Conservation (phyloP, 805 yeast species). For the Jamesozyma hellenica region DNA sequence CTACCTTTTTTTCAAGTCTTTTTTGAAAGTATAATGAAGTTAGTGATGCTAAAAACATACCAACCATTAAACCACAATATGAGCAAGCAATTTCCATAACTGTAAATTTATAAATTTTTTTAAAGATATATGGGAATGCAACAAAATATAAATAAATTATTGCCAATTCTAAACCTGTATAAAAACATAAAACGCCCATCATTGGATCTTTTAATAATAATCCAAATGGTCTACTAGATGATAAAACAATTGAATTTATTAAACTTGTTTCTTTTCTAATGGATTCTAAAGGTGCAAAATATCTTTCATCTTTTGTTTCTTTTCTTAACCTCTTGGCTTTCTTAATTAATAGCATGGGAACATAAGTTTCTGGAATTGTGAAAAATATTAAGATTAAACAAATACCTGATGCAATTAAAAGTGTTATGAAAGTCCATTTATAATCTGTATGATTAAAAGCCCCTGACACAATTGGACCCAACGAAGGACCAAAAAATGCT, state of each 20-base stretch:
- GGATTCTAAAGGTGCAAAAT: slow-evolving; percentile 32
- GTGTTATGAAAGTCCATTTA: slow-evolving; percentile 63
- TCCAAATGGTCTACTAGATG: slow-evolving; percentile 44
- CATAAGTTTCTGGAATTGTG: slow-evolving; percentile 58
- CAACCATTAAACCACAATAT: slow-evolving; percentile 49
- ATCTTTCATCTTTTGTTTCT: slow-evolving; percentile 44
- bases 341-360: slow-evolving; percentile 39
- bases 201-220: slow-evolving; percentile 44
- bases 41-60: slow-evolving; percentile 39
- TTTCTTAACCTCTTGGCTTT: slow-evolving; percentile 44
- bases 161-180: slow-evolving; percentile 49
- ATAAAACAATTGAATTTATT: slow-evolving; percentile 32
- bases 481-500: slow-evolving; percentile 60
- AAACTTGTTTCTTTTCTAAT: slow-evolving; percentile 36
- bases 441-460: slow-evolving; percentile 41
- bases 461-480: slow-evolving; percentile 58
- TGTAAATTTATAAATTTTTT: slow-evolving; percentile 40
- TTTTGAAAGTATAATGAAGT: slow-evolving; percentile 37
- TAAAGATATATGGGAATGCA: slow-evolving; percentile 53
- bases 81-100: slow-evolving; percentile 53
- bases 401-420: slow-evolving; percentile 54
- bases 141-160: slow-evolving; percentile 56
- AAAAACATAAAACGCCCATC: slow-evolving; percentile 43
- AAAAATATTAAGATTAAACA: slow-evolving; percentile 36
- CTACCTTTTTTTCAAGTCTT: slow-evolving; percentile 34